Percentiles rank a stretch among this genome's conserved stretches.
Conservation (phyloP, 208 protist genomes). For the Wallacemonas sp. region DNA sequence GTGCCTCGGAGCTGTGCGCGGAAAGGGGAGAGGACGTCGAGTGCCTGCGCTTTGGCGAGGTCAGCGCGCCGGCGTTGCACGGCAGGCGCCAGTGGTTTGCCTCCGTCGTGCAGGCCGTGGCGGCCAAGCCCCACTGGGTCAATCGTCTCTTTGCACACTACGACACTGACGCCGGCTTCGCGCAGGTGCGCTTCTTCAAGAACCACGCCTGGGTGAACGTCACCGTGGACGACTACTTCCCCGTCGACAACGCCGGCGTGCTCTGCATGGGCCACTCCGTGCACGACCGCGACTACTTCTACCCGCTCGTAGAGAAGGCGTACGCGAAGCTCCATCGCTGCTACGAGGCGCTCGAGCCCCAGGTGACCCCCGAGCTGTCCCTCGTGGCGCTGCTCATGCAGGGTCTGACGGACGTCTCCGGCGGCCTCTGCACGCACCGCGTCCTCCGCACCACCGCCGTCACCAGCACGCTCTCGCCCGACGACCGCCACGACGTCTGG, state of each 20-base stretch:
- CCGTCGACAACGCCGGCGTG: constrained; percentile 54
- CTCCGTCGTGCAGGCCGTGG: constrained; percentile 62
- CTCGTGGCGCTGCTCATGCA: constrained; percentile 55
- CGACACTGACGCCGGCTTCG: constrained; percentile 70
- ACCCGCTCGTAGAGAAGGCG: constrained; percentile 89
- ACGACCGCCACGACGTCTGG: constrained; percentile 63
- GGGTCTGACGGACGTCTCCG: constrained; percentile 76
- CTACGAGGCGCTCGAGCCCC: constrained; percentile 84
- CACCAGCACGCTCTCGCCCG: constrained; percentile 28
- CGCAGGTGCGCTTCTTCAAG: constrained; percentile 89
- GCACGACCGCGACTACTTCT: constrained; percentile 54
- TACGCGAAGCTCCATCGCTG: constrained; percentile 92
- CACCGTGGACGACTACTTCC: constrained; percentile 88
- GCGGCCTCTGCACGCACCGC: constrained; percentile 41
- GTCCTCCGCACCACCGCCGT: constrained; percentile 29
- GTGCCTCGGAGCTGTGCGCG: constrained; percentile 36
- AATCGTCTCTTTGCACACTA: constrained; percentile 59
- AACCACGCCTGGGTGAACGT: constrained; percentile 71
- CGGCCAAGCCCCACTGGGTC: constrained; percentile 73
- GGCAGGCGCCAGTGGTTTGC: constrained; percentile 78
- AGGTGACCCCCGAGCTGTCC: constrained; percentile 56
- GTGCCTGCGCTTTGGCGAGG: constrained; percentile 26
- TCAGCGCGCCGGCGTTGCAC: constrained; percentile 60
- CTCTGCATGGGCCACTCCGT: constrained; percentile 50
- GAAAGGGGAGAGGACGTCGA: constrained; percentile 22